These are phyloP conservation scores for Aureobasidium sp. DNA, from an alignment of 2,329 filamentous ascomycete species.

Conservation along the genomic window DNA sequence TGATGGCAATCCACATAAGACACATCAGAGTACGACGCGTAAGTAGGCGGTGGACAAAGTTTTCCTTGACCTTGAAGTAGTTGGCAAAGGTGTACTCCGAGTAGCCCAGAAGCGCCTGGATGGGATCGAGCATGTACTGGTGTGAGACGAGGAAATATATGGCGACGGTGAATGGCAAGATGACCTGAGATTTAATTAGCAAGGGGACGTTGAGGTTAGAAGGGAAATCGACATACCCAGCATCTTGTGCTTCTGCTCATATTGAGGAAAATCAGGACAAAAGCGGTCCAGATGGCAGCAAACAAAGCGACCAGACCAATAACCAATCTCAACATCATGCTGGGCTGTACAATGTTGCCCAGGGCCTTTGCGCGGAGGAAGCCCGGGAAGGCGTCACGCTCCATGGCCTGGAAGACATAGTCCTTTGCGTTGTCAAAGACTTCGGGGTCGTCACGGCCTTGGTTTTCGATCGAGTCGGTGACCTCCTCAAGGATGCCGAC, in stretches of 20 bases:
- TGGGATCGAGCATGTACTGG: conserved; percentile 89
- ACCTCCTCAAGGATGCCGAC: conserved; percentile 81
- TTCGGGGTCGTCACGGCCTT: conserved; percentile 89
- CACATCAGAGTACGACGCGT: conserved; percentile 78
- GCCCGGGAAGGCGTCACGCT: conserved; percentile 95
- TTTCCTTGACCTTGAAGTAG: conserved; percentile 81
- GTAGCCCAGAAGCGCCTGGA: conserved; percentile 79
- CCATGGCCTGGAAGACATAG: conserved; percentile 99
- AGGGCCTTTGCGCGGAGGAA: conserved; percentile 93
- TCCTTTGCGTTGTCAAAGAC: conserved; percentile 97
- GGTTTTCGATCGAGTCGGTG: conserved; percentile 79
- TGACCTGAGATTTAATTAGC: conserved; percentile 45
- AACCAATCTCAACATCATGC: conserved; percentile 77
- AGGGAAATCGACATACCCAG: conserved; percentile 58
- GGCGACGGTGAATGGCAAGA: conserved; percentile 85
- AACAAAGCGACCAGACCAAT: conserved; percentile 82
- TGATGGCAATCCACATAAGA: conserved; percentile 63
- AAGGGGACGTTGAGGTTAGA: not conserved
- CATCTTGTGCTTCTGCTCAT: conserved; percentile 65
- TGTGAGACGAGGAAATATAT: conserved; percentile 86
- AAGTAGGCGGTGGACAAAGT: conserved; percentile 81
- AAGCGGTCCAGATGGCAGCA: conserved; percentile 87
- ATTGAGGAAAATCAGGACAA: conserved; percentile 87
- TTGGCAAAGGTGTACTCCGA: conserved; percentile 97
- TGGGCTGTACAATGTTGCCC: conserved; percentile 89